Evolutionary conservation across 2,329 filamentous ascomycete genomes (phyloP).

Genomic region (Ophiocordyceps camponoti-rufipedis): DNA sequence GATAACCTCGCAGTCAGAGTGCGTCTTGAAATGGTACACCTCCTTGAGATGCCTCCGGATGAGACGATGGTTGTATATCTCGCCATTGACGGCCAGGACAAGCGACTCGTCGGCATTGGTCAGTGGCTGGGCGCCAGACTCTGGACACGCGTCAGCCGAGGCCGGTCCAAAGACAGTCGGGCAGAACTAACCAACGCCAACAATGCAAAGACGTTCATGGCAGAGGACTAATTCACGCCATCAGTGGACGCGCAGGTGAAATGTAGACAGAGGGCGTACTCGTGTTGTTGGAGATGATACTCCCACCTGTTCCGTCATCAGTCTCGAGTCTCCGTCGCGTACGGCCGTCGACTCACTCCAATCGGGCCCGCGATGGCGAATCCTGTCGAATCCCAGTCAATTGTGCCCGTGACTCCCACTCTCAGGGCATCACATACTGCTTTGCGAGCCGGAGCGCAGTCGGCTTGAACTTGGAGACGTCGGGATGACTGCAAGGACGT

Average conservation of each 20-base stretch:
- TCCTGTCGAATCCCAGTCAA: slow-evolving; percentile 27
- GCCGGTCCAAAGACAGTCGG: background rate
- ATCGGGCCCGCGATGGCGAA: slow-evolving; percentile 92
- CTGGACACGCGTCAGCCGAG: slow-evolving; percentile 24
- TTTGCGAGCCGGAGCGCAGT: slow-evolving; percentile 86
- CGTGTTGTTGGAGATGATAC: slow-evolving; percentile 74
- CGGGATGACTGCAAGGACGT: slow-evolving; percentile 44
- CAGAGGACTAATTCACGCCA: slow-evolving; percentile 51
- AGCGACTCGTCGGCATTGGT: slow-evolving; percentile 80
- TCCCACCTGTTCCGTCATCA: slow-evolving; percentile 46
- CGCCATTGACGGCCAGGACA: slow-evolving; percentile 91
- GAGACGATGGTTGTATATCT: slow-evolving; percentile 98
- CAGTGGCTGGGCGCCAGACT: slow-evolving; percentile 88
- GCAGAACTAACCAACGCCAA: slow-evolving; percentile 63
- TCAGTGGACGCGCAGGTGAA: slow-evolving; percentile 8
- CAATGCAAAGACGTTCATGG: slow-evolving; percentile 94
- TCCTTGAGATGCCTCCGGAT: slow-evolving; percentile 73
- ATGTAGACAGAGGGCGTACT: slow-evolving; percentile 37
- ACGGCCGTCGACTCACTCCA: slow-evolving; percentile 56
- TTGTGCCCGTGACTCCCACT: background rate
- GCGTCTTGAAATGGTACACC: slow-evolving; percentile 92
- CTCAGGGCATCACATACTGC: slow-evolving; percentile 43
- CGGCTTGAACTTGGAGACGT: slow-evolving; percentile 93
- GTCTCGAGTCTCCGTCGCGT: background rate
- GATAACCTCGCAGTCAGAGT: slow-evolving; percentile 97